Evolutionary conservation across 164 flowering plant species (phyloP), one percentile per base, ranked within the genome.

Genomic region (Houttuynia cordata): DNA sequence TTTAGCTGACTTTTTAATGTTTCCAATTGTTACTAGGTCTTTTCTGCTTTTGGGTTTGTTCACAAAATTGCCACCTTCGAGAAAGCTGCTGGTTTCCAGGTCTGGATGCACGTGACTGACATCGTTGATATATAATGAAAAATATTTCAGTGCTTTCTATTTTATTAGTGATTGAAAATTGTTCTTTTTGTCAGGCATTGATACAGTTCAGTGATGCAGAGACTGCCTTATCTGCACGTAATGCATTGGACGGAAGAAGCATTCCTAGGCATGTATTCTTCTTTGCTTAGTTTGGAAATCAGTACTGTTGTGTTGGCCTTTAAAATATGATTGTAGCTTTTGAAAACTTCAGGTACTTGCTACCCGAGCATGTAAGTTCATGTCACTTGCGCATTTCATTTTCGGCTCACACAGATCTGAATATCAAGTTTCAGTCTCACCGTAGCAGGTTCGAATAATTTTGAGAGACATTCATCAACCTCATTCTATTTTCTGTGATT

Each of bases 41-140:
- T 91, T 65, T 91, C 97, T 59, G 93, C 96, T 57, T 91, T 91
- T 82, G 97, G 97, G 0, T 86, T 83, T 69, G 97, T 91, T 63
- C 97, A 88, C 69, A 91, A 91, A 76, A 86, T 91, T 65, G 91
- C 97, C 56, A 91, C 97, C 51, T 91, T 91, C 68, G 97, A 91
- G 61, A 91, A 91, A 71, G 85, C 93, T 68, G 96, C 96, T 56
- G 96, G 97, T 49, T 91, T 91, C 72, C 97, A 91, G 93, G 97
- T 86, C 10, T 62, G 69, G 18, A 21, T 13, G 42, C 25, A n/a
- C n/a, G 0, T 49, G 24, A 17, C 17, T n/a, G n/a, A 17, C 5
- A 54, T 37, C 54, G 56, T 45, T 15, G 62, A 24, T 1, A 25
- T 1, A 24, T 25, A 40, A 30, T 17, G 9, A 18, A 57, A 34